A percentile compares a stretch with the other conserved stretches of the same genome.
These are phyloP conservation scores for Aspergillus ruber DNA, from an alignment of 2,329 filamentous ascomycete genomes.

Conservation along the genomic window DNA sequence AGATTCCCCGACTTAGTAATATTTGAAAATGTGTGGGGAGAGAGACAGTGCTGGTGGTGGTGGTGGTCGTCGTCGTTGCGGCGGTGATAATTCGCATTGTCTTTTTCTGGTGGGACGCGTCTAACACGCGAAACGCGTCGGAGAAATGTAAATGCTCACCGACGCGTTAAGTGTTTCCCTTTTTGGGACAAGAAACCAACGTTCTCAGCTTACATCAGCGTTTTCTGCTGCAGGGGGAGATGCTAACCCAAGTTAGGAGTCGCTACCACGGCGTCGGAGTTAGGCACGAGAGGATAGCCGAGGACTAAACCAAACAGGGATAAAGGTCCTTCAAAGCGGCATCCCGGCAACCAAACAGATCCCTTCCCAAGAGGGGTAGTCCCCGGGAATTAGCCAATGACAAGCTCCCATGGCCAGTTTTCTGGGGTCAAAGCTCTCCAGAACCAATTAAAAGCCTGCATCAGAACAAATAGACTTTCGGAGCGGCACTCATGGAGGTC, in stretches of 20 bases:
- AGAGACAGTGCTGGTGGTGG: constrained; percentile 3
- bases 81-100: constrained; percentile 2
- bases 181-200: background rate
- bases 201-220: background rate
- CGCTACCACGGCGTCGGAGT: constrained; percentile 4
- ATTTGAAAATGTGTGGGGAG: background rate
- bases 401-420: background rate
- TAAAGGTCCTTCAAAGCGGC: constrained; percentile 8
- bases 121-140: constrained; percentile 23
- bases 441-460: constrained; percentile 2
- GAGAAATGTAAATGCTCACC: constrained; percentile 10
- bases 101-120: constrained; percentile 17
- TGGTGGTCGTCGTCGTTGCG: constrained; percentile 5
- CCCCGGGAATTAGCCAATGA: constrained; percentile 6
- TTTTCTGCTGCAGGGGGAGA: background rate
- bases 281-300: background rate
- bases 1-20: background rate
- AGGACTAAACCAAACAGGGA: background rate
- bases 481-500: constrained; percentile 8
- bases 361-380: constrained; percentile 5
- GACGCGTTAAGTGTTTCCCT: constrained; percentile 31
- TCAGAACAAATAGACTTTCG: constrained; percentile 7
- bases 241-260: background rate
- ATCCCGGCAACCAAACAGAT: constrained; percentile 9
- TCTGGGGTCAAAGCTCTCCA: constrained; percentile 2